Conservation (phyloP, 2,329 filamentous ascomycete species). For the Ascosphaera aggregata region DNA sequence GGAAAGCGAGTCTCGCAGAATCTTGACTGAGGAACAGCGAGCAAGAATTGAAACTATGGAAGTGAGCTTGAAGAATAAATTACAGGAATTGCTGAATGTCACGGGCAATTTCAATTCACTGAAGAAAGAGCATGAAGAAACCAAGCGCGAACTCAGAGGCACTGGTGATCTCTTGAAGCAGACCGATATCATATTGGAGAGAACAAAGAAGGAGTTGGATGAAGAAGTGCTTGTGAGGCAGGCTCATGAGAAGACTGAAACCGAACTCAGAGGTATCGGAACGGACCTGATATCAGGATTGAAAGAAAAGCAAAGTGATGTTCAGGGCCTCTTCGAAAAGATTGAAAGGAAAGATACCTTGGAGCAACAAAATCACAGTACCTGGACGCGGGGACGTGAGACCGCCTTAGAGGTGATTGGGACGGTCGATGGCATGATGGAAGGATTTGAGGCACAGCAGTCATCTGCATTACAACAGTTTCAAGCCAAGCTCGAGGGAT, state of each 20-base stretch:
- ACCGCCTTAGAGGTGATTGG: conserved; percentile 56
- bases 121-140: conserved; percentile 74
- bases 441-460: conserved; percentile 49
- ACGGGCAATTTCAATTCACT: conserved; percentile 71
- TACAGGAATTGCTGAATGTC: conserved; percentile 71
- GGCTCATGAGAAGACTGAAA: conserved; percentile 70
- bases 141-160: conserved; percentile 45
- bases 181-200: conserved; percentile 60
- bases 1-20: conserved; percentile 76
- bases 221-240: conserved; percentile 62
- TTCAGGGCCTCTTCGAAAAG: conserved; percentile 65
- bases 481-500: conserved; percentile 47
- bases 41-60: conserved; percentile 88
- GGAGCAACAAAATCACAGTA: conserved; percentile 52
- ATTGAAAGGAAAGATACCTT: conserved; percentile 66
- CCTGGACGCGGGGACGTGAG: conserved; percentile 54
- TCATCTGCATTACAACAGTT: conserved; percentile 43
- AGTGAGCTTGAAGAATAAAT: conserved; percentile 70
- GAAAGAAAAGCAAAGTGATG: conserved; percentile 52
- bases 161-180: conserved; percentile 66
- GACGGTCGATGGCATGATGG: conserved; percentile 52
- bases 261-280: conserved; percentile 49
- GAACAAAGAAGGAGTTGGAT: conserved; percentile 50
- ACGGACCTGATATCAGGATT: conserved; percentile 56
- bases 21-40: conserved; percentile 75